Percentiles rank a stretch among this genome's conserved stretches.
Conservation (phyloP, 371 early-diverging fungal species). For the Mycotypha africana region DNA sequence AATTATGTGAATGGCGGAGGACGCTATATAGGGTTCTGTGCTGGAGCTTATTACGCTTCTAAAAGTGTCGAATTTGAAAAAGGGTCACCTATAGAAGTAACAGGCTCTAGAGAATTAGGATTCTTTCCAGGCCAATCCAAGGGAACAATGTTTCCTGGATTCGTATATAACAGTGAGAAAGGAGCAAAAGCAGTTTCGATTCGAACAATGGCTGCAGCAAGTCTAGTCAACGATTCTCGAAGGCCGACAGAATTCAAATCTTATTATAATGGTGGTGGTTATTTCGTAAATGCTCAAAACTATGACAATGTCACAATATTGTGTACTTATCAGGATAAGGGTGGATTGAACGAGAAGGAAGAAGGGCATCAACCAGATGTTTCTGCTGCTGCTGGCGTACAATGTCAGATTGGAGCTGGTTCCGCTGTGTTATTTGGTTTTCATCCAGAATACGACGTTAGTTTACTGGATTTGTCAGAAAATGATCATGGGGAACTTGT, state of each 20-base stretch:
- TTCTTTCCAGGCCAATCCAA: conserved; percentile 67
- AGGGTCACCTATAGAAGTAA: conserved; percentile 53
- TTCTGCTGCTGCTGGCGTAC: conserved; percentile 36
- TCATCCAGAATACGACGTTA: conserved; percentile 68
- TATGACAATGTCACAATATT: conserved; percentile 40
- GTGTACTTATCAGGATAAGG: conserved; percentile 49
- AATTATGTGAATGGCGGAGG: conserved; percentile 77
- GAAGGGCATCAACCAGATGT: too few relatives aligned
- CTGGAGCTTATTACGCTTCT: conserved; percentile 85
- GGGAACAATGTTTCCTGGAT: conserved; percentile 74
- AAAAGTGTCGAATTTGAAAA: conserved; percentile 74
- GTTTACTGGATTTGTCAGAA: conserved; percentile 30
- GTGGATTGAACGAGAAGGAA: conserved; percentile 8
- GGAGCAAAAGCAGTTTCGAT: conserved; percentile 52
- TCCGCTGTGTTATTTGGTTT: conserved; percentile 60
- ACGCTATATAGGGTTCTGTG: conserved; percentile 88
- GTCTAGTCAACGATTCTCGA: neutral
- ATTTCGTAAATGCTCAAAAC: conserved; percentile 47
- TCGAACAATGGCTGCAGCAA: neutral
- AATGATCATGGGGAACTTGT: conserved; percentile 31
- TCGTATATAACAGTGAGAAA: conserved; percentile 72
- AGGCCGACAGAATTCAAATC: too few relatives aligned
- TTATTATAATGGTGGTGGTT: conserved; percentile 80
- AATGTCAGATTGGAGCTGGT: conserved; percentile 58
- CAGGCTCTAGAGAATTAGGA: conserved; percentile 65